Evolutionary conservation across 2,329 filamentous ascomycete genomes (phyloP), one percentile per base, ranked within the genome.

Genomic region (Monosporascus sp.): DNA sequence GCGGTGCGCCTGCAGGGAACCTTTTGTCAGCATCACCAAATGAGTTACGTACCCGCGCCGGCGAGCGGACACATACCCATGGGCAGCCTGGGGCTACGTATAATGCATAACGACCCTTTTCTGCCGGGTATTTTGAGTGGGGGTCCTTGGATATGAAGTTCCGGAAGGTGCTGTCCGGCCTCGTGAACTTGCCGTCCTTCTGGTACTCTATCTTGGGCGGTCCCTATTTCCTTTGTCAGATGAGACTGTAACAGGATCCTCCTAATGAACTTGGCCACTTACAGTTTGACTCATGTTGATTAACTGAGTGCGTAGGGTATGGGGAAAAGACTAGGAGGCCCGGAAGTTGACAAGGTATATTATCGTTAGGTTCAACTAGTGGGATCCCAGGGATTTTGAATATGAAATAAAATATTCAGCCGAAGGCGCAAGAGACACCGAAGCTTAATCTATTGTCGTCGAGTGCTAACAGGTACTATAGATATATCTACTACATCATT

Each of bases 31-130:
- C 9, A 5, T 35, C 31, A 14, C 31, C 31, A 14, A 11, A 11
- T 11, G 14, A 35, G 11, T 20, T 50, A 5, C 19, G 4, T 2
- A 26, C 14, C 5, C n/a, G 0, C 22, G 3, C 27, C 19, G 5
- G 11, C 41, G 19, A 26, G n/a, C 14, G 17, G 8, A 3, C 37
- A 56, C 64, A n/a, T 44, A 83, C 82, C 84, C 84, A 87, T 5
- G 84, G 84, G 59, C 85, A 87, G 7, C 77, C 78, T 5, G 76
- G 75, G 41, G 81, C 80, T 46, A 85, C 65, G 64, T 87, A 87
- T 4, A 87, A 70, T 0, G 77, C 79, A 69, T 87, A 87, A 19
- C 84, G 79, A 49, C 76, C 78, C 54, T 76, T 78, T 56, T 84
- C 81, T 0, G 83, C 76, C 0, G 83, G 78, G 55, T 84, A 87